Evolutionary conservation across 371 early-diverging fungal genomes (phyloP).

Genomic region (Rhizopus delemar): DNA sequence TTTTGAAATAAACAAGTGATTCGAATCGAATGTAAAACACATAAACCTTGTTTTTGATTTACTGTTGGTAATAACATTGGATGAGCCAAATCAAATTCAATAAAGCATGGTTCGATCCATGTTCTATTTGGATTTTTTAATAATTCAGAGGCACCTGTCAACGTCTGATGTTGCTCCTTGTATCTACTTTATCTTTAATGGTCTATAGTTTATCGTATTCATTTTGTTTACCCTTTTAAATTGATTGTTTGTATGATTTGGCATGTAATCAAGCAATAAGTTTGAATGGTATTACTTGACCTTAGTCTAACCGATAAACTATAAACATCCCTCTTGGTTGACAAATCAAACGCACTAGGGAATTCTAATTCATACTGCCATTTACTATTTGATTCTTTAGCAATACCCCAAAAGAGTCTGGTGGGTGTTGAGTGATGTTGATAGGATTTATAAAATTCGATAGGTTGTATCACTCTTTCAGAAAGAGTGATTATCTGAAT

Average conservation of each 20-base stretch:
- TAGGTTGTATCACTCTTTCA: conserved; percentile 2
- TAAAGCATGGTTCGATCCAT: conserved; percentile 18
- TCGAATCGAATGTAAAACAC: neutral
- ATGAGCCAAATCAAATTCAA: conserved; percentile 6
- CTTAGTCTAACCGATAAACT: conserved; percentile 12
- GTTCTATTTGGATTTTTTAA: conserved; percentile 15
- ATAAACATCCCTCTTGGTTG: neutral
- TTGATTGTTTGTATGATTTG: conserved; percentile 19
- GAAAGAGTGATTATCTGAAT: conserved; percentile 2
- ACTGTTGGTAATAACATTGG: conserved; percentile 13
- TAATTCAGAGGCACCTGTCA: conserved; percentile 15
- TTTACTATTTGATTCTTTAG: conserved; percentile 11
- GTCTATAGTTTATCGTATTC: neutral
- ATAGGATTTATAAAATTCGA: conserved; percentile 10
- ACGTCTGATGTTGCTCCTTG: conserved; percentile 14
- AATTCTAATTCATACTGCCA: conserved; percentile 31
- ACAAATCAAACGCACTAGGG: conserved; percentile 12
- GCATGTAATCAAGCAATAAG: conserved; percentile 18
- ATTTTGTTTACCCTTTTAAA: conserved; percentile 11
- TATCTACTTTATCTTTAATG: neutral
- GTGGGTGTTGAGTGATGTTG: conserved; percentile 4
- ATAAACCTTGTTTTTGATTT: neutral
- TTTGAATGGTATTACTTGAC: neutral
- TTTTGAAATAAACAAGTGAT: conserved; percentile 6
- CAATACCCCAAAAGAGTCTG: conserved; percentile 25